Conservation (phyloP, 1,284 basidiomycete genomes). For the Butyriboletus appendiculatus region DNA sequence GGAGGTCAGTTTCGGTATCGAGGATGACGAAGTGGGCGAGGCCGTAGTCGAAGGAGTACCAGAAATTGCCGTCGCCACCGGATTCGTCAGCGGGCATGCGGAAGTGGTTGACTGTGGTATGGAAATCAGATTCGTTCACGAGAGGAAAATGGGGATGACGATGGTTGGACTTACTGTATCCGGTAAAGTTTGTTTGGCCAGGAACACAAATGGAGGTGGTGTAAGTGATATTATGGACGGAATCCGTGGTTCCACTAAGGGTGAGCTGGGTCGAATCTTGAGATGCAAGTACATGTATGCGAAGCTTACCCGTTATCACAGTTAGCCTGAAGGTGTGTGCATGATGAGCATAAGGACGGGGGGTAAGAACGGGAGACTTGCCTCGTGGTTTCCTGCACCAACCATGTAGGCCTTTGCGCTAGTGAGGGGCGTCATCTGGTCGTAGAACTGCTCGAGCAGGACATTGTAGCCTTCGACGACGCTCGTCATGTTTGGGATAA, state of each 20-base stretch:
- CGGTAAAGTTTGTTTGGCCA: conserved; percentile 31
- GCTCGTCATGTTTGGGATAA: conserved; percentile 30
- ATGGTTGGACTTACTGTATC: conserved; percentile 24
- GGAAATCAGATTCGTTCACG: background rate
- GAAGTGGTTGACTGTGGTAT: conserved; percentile 27
- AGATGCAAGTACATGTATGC: background rate
- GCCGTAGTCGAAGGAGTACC: conserved; percentile 35
- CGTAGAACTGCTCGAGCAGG: conserved; percentile 29
- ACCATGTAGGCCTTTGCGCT: conserved; percentile 32
- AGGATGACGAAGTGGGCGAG: conserved; percentile 30
- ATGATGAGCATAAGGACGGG: background rate
- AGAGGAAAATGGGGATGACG: no score
- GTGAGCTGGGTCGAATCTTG: background rate
- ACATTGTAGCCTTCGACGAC: conserved; percentile 27
- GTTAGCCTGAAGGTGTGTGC: conserved; percentile 18
- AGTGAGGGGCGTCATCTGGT: conserved; percentile 28
- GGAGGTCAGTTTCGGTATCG: conserved; percentile 27
- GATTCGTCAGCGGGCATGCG: conserved; percentile 32
- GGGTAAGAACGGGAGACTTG: background rate
- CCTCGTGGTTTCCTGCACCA: conserved; percentile 28
- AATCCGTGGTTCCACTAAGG: conserved; percentile 25
- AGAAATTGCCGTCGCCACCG: conserved; percentile 30
- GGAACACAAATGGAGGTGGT: conserved; percentile 29
- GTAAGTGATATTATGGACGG: conserved; percentile 29
- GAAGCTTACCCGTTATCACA: conserved; percentile 29